These are phyloP conservation scores for Boletus tomentosulus DNA, from an alignment of 768 basidiomycete genomes.

Conservation along the genomic window DNA sequence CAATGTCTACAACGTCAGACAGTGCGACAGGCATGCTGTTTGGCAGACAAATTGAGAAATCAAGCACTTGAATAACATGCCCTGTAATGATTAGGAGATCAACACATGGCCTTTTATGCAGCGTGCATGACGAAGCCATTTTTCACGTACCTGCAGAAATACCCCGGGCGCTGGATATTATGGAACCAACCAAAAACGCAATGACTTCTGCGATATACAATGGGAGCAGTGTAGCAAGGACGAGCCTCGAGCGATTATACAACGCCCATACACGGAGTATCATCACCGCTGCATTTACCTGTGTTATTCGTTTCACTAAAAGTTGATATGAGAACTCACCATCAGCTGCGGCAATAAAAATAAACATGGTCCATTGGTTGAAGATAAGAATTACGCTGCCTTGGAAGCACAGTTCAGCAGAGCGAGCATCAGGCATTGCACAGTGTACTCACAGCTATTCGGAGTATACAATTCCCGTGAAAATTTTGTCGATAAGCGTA, in stretches of 20 bases:
- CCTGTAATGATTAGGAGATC: background rate
- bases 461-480: background rate
- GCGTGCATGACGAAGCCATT: background rate
- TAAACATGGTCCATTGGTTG: background rate
- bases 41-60: background rate
- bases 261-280: background rate
- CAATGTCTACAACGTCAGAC: too few species aligned
- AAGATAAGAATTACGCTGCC: background rate
- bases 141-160: background rate
- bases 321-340: background rate
- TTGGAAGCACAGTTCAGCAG: background rate
- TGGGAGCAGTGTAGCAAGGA: background rate
- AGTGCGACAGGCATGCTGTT: too few species aligned
- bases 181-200: background rate
- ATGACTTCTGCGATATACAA: background rate
- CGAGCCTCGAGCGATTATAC: background rate
- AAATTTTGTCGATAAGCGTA: background rate
- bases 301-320: background rate
- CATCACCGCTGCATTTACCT: background rate
- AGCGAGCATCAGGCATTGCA: too few species aligned
- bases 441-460: slow-evolving; percentile 9
- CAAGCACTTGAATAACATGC: background rate
- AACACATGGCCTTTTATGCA: background rate
- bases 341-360: background rate
- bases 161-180: background rate